Conservation (phyloP, 116 monocot species). For the Cymodocea nodosa region DNA sequence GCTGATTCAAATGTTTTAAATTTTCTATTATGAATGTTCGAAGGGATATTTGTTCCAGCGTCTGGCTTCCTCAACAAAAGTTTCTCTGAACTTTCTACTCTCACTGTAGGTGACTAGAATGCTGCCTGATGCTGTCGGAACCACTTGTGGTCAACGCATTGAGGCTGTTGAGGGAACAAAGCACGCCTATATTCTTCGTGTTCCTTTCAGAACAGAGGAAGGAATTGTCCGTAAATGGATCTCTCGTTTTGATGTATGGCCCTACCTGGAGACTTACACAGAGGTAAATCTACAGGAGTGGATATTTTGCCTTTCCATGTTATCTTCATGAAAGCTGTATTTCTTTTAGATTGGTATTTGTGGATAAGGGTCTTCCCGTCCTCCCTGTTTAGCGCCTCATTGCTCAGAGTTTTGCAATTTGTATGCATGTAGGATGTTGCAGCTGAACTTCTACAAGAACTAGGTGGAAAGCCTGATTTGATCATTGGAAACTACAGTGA, state of each 20-base stretch:
- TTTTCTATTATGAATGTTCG: background rate
- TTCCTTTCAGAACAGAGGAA: slow-evolving; percentile 63
- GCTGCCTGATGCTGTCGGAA: slow-evolving; percentile 84
- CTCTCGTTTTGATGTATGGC: slow-evolving; percentile 87
- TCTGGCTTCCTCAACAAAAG: background rate
- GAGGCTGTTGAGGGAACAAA: slow-evolving; percentile 68
- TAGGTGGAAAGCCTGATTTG: slow-evolving; percentile 56
- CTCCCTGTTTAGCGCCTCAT: too few species aligned
- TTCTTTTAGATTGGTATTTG: too few species aligned
- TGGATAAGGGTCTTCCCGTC: too few species aligned
- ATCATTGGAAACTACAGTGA: slow-evolving; percentile 89
- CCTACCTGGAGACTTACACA: slow-evolving; percentile 67
- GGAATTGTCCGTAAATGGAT: slow-evolving; percentile 83
- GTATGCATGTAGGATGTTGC: slow-evolving; percentile 39
- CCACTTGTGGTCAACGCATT: slow-evolving; percentile 59
- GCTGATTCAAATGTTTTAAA: background rate
- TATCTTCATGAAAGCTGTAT: too few species aligned
- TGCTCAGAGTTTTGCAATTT: too few species aligned
- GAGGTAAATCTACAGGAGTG: slow-evolving; percentile 23
- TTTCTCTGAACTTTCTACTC: background rate
- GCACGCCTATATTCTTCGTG: slow-evolving; percentile 57
- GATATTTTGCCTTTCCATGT: background rate
- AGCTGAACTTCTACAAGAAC: slow-evolving; percentile 38
- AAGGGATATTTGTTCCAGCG: background rate
- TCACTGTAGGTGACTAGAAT: slow-evolving; percentile 59